Percentiles rank a stretch among this genome's conserved stretches.
Evolutionary conservation across 352 stramenopile species (phyloP).

Genomic region (Phytophthora colocasiae): DNA sequence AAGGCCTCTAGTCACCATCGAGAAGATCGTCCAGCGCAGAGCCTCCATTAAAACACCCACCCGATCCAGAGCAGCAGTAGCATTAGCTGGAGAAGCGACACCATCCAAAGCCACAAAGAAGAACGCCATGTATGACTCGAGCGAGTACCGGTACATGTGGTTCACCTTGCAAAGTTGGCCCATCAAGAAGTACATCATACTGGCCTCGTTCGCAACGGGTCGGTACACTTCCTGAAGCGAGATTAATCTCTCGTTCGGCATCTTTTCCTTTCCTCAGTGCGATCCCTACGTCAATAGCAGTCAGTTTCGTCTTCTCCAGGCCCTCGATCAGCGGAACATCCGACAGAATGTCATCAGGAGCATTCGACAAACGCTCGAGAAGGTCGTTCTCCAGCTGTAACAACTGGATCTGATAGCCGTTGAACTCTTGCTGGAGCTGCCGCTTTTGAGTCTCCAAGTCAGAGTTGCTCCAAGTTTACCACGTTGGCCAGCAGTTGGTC

Average conservation of each 20-base stretch:
- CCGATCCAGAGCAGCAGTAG: constrained; percentile 50
- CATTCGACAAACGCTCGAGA: constrained; percentile 91
- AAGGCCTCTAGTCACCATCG: constrained; percentile 90
- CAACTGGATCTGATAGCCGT: constrained; percentile 94
- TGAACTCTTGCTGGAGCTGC: constrained; percentile 90
- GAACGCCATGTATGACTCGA: constrained; percentile 92
- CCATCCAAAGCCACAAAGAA: constrained; percentile 86
- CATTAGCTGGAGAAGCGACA: constrained; percentile 36
- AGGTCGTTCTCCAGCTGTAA: constrained; percentile 91
- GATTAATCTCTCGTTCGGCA: constrained; percentile 91
- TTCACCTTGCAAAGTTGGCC: constrained; percentile 89
- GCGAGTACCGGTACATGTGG: constrained; percentile 95
- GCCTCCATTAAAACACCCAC: constrained; percentile 73
- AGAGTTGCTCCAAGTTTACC: constrained; percentile 91
- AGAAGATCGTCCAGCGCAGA: constrained; percentile 89
- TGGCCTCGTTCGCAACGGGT: constrained; percentile 87
- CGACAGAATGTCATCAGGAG: constrained; percentile 91
- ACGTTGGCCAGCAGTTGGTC: constrained; percentile 91
- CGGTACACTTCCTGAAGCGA: constrained; percentile 92
- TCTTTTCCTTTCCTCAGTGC: constrained; percentile 88
- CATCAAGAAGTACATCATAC: constrained; percentile 94
- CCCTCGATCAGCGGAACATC: constrained; percentile 94
- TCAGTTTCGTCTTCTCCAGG: constrained; percentile 92
- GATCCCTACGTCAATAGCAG: constrained; percentile 85
- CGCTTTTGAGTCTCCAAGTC: constrained; percentile 91